phyloP scores from a whole-genome alignment of 257 asterid genomes.

The Nicotiana obtusifolia region DNA sequence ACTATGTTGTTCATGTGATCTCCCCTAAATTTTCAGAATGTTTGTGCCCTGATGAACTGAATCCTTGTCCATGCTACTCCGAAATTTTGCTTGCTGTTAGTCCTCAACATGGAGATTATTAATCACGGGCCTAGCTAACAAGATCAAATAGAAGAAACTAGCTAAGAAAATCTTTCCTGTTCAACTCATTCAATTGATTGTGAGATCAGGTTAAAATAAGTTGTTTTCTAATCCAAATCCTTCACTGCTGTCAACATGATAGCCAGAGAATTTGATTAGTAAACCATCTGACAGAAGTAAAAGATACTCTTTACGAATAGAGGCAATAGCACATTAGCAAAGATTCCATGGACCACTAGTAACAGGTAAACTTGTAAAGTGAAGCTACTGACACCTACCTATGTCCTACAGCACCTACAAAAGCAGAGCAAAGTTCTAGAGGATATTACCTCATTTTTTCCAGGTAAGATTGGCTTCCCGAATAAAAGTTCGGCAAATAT shows the following conservation, averaged over 20 bases:
- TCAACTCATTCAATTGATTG: background rate
- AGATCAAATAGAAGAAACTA: background rate
- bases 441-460: slow-evolving; percentile 67
- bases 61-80: background rate
- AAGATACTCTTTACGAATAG: background rate
- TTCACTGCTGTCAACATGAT: background rate
- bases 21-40: background rate
- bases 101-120: slow-evolving; percentile 1
- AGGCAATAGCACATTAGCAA: background rate
- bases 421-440: background rate
- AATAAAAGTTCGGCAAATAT: slow-evolving; percentile 88
- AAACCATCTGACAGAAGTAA: background rate
- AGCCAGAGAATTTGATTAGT: background rate
- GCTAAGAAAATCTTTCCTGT: background rate
- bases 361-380: background rate
- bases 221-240: background rate
- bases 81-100: background rate
- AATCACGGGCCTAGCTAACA: background rate
- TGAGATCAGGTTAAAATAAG: background rate
- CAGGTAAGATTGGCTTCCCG: slow-evolving; percentile 83
- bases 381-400: background rate
- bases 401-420: background rate
- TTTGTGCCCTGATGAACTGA: background rate
- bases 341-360: background rate
- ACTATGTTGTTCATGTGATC: background rate